Evolutionary conservation across 148 eudicot species (phyloP), one percentile per base, ranked within the genome.

Genomic region (Vaccinium darrowii): DNA sequence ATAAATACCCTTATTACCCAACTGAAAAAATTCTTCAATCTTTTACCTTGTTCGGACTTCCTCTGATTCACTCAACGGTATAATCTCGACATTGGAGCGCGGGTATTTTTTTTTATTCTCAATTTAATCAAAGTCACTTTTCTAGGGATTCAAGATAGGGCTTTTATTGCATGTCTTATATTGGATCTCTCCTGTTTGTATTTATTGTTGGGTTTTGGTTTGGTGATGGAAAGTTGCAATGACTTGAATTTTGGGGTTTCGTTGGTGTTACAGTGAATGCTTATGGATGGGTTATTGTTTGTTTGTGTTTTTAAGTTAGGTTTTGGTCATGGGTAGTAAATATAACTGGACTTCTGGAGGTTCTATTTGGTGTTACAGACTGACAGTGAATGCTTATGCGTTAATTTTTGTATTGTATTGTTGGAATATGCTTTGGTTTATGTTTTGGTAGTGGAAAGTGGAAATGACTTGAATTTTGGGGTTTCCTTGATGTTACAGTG

Each of bases 171-270:
- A 87, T 92, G 87, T 52, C 51, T 84, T 82, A 33, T 54, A 83
- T 81, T 84, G 87, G 91, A 92, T 92, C 92, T 88, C 84, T 81
- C 82, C 76, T 84, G 84, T 62, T 47, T 53, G 39, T 77, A 60
- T 84, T 9, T 65, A 4, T 79, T 69, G 50, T 85, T 82, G 81
- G 74, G 79, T 63, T 79, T 6, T 65, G 67, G 79, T 67, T 67
- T 80, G 77, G 81, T 23, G 18, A 69, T 60, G 53, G 36, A 80
- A 63, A 72, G 83, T 77, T 82, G 58, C 21, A 77, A 65, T 19
- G 62, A 52, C 72, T 80, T 8, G 50, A 62, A 78, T 53, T 84
- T 84, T 78, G 84, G 86, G 85, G 58, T 86, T 89, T 47, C 43
- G 84, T 84, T 84, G 85, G 9, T 67, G 73, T 67, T 11, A 13